Percentiles rank a stretch among this genome's conserved stretches.
Evolutionary conservation across 805 yeast species (phyloP).

Genomic region (Allodekkera sacchari): DNA sequence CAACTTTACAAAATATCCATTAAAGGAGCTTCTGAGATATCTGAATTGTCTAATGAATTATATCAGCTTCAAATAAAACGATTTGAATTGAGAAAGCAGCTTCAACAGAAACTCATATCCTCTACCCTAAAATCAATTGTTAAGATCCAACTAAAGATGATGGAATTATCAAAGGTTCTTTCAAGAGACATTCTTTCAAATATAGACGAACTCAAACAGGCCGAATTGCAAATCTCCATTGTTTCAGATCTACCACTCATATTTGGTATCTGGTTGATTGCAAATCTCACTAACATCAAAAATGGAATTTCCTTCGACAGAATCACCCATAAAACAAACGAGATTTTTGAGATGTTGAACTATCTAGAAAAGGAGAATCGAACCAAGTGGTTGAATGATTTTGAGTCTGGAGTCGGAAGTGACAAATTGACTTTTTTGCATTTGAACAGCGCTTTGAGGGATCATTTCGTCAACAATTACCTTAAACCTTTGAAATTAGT

Average conservation of each 20-base stretch:
- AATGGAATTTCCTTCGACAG: constrained; percentile 40
- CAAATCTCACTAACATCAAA: constrained; percentile 47
- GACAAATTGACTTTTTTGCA: constrained; percentile 22
- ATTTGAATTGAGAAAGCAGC: constrained; percentile 23
- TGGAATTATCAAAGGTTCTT: constrained; percentile 24
- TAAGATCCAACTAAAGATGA: constrained; percentile 28
- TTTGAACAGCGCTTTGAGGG: constrained; percentile 13
- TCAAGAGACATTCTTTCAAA: constrained; percentile 24
- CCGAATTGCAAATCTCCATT: constrained; percentile 23
- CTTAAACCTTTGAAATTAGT: constrained; percentile 11
- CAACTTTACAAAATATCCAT: constrained; percentile 10
- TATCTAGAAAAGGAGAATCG: constrained; percentile 50
- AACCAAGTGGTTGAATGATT: constrained; percentile 55
- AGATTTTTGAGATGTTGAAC: constrained; percentile 46
- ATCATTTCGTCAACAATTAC: constrained; percentile 16
- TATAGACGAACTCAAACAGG: constrained; percentile 22
- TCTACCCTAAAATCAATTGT: constrained; percentile 27
- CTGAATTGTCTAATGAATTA: constrained; percentile 25
- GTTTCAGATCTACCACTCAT: constrained; percentile 63
- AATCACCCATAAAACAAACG: constrained; percentile 36
- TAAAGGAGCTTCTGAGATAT: constrained; percentile 24
- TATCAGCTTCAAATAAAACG: constrained; percentile 30
- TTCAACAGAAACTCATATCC: constrained; percentile 27
- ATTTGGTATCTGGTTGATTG: constrained; percentile 63
- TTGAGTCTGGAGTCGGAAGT: constrained; percentile 30